Percentiles rank a stretch among this genome's conserved stretches.
Conservation (phyloP, 768 basidiomycete species). For the Tubosaeta sp. region DNA sequence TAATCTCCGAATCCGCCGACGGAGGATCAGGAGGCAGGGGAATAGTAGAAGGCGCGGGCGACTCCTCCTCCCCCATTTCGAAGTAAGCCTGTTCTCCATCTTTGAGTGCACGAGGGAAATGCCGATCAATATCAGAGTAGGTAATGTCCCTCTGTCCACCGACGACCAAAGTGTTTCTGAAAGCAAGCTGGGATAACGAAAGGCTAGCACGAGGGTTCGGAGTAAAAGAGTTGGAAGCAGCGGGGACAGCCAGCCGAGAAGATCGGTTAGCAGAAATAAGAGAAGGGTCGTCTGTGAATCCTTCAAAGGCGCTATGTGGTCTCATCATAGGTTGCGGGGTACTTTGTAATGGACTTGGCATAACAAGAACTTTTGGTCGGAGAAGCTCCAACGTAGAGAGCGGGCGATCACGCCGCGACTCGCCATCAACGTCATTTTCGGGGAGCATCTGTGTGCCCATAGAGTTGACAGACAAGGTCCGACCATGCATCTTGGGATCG, state of each 20-base stretch:
- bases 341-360: slow-evolving; percentile 84
- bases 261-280: slow-evolving; percentile 71
- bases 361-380: slow-evolving; percentile 88
- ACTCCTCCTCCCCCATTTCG: slow-evolving; percentile 38
- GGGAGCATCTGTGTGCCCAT: slow-evolving; percentile 60
- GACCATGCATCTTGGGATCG: slow-evolving; percentile 72
- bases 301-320: slow-evolving; percentile 56
- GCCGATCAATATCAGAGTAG: slow-evolving; percentile 54
- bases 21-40: slow-evolving; percentile 27
- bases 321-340: slow-evolving; percentile 29
- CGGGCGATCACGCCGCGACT: slow-evolving; percentile 45
- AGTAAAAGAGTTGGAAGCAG: slow-evolving; percentile 63
- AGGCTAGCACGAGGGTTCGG: slow-evolving; percentile 74
- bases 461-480: slow-evolving; percentile 62
- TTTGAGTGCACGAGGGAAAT: slow-evolving; percentile 64
- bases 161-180: slow-evolving; percentile 73
- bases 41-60: slow-evolving; percentile 29
- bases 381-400: slow-evolving; percentile 77
- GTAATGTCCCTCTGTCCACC: slow-evolving; percentile 63
- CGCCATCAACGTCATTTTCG: slow-evolving; percentile 45
- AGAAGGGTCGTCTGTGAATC: slow-evolving; percentile 59
- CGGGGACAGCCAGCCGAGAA: slow-evolving; percentile 40
- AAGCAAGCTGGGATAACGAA: slow-evolving; percentile 77
- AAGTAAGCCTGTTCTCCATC: slow-evolving; percentile 77
- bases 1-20: slow-evolving; percentile 30